phyloP scores from a whole-genome alignment of 2,329 filamentous ascomycete genomes.

The Onygenales sp. region DNA sequence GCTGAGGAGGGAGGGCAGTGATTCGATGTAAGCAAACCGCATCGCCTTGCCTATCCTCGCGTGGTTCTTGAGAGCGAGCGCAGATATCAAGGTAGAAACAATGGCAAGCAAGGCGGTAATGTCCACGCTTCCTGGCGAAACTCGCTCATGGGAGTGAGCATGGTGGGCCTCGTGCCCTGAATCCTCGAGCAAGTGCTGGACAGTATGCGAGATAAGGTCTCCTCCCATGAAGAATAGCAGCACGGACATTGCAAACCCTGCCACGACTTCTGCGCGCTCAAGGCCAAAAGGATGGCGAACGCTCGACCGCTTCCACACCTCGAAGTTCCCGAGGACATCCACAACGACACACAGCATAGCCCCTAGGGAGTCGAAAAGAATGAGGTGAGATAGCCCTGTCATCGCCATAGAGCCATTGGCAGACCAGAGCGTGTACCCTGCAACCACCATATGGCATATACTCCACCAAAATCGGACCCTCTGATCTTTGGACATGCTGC shows the following conservation, averaged over 20 bases:
- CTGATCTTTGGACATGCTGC: constrained; percentile 83
- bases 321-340: constrained; percentile 91
- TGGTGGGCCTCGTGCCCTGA: constrained; percentile 67
- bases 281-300: constrained; percentile 90
- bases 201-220: constrained; percentile 85
- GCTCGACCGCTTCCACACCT: constrained; percentile 89
- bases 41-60: constrained; percentile 85
- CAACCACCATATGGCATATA: constrained; percentile 73
- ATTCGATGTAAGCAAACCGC: constrained; percentile 72
- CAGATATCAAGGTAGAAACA: constrained; percentile 71
- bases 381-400: constrained; percentile 82
- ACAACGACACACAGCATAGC: constrained; percentile 86
- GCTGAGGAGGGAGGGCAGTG: constrained; percentile 74
- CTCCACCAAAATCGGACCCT: constrained; percentile 79
- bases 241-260: constrained; percentile 91
- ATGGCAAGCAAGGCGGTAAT: constrained; percentile 74
- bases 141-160: constrained; percentile 54
- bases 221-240: constrained; percentile 96
- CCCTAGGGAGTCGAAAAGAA: constrained; percentile 91
- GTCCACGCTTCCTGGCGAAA: constrained; percentile 70
- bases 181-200: constrained; percentile 83
- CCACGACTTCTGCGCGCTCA: constrained; percentile 84
- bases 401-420: constrained; percentile 80
- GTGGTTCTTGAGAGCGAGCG: constrained; percentile 81
- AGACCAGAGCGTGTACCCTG: constrained; percentile 74